Evolutionary conservation across 2,329 filamentous ascomycete genomes (phyloP).

Genomic region (Botrytis fragariae): DNA sequence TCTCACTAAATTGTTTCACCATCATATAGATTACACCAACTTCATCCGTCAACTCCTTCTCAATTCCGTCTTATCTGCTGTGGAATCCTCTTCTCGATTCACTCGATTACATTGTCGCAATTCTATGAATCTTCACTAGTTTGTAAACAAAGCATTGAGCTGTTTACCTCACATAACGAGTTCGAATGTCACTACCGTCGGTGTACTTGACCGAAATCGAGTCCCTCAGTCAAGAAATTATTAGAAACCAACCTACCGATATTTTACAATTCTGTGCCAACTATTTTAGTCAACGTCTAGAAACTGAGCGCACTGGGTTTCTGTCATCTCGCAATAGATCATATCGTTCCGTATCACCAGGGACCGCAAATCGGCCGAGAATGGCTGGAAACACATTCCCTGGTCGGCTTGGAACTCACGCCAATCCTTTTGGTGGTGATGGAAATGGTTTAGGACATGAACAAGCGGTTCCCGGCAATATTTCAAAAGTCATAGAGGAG

Average conservation of each 20-base stretch:
- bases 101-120: neutral
- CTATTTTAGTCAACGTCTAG: conserved; percentile 64
- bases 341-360: conserved; percentile 37
- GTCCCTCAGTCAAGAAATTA: conserved; percentile 60
- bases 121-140: conserved; percentile 6
- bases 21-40: conserved; percentile 4
- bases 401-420: conserved; percentile 64
- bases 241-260: conserved; percentile 58
- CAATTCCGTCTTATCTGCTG: conserved; percentile 8
- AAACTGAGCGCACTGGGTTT: conserved; percentile 60
- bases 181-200: conserved; percentile 49
- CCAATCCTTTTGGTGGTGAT: conserved; percentile 69
- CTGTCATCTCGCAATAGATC: conserved; percentile 41
- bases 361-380: conserved; percentile 37
- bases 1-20: conserved; percentile 6
- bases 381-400: conserved; percentile 79
- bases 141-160: conserved; percentile 18
- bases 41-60: neutral
- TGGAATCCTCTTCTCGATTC: conserved; percentile 7
- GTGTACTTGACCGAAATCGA: conserved; percentile 62
- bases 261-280: conserved; percentile 69
- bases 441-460: conserved; percentile 32
- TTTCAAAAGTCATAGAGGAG: conserved; percentile 46
- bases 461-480: conserved; percentile 54
- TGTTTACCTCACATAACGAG: neutral